Percentiles rank a stretch among this genome's conserved stretches.
These are phyloP conservation scores for Toxoplasma gondii DNA, from an alignment of 169 alveolate species.

Conservation along the genomic window DNA sequence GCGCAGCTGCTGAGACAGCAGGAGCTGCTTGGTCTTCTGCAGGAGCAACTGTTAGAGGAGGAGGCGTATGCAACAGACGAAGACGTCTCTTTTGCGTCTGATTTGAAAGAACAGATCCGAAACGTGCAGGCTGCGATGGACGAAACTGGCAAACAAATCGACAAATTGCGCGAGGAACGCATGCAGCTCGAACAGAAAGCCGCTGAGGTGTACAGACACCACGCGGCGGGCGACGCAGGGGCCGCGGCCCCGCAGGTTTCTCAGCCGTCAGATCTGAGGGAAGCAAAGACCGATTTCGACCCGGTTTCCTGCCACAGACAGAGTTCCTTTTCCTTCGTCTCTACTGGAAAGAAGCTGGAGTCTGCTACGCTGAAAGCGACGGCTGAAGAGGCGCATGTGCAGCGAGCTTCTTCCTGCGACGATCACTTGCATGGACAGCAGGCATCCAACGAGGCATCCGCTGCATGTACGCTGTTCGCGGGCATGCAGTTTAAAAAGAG, in stretches of 20 bases:
- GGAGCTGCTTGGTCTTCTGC: background rate
- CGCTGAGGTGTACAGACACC: background rate
- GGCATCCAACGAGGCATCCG: background rate
- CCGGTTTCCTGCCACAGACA: no score
- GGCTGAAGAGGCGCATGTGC: no score
- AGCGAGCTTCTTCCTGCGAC: no score
- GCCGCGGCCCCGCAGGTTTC: background rate
- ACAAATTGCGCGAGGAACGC: background rate
- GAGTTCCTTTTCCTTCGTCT: no score
- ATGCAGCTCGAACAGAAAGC: background rate
- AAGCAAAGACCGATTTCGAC: no score
- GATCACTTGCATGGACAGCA: no score
- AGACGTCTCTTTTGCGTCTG: background rate
- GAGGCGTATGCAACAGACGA: background rate
- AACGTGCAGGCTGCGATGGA: background rate
- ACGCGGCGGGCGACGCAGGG: background rate
- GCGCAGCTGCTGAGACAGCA: background rate
- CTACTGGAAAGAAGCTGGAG: no score
- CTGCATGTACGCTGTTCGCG: background rate
- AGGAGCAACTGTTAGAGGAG: slow-evolving; percentile 25
- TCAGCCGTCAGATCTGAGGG: no score
- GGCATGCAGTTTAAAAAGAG: background rate
- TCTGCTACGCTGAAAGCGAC: no score
- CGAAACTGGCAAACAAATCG: background rate
- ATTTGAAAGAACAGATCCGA: background rate